A percentile compares a stretch with the other conserved stretches of the same genome.
Evolutionary conservation across 2,329 filamentous ascomycete species (phyloP).

Genomic region (Chaetomium globosum): DNA sequence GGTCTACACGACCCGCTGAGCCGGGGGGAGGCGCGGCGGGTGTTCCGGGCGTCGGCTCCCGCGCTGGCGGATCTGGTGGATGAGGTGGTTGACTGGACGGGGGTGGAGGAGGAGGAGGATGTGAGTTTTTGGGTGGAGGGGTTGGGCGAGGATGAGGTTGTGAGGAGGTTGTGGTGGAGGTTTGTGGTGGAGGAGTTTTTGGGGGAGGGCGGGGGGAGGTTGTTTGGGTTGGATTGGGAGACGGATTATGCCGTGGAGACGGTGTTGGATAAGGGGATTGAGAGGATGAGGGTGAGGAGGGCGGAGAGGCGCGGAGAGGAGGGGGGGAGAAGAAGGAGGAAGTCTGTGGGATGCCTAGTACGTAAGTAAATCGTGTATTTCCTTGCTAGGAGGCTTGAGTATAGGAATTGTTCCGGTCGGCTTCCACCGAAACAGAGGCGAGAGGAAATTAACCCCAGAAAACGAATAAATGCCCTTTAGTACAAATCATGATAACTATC

Average conservation of each 20-base stretch:
- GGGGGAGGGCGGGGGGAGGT: neutral
- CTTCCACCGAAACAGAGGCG: neutral
- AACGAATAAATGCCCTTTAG: neutral
- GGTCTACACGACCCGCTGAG: too few species aligned
- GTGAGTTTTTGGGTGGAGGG: neutral
- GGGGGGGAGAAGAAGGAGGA: neutral
- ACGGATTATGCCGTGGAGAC: too few species aligned
- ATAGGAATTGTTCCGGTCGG: neutral
- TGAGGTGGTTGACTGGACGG: slow-evolving; percentile 15
- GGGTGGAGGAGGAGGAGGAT: neutral
- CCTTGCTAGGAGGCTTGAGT: neutral
- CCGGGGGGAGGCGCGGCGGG: neutral
- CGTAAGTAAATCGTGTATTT: neutral
- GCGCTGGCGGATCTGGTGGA: neutral
- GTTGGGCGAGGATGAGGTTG: neutral
- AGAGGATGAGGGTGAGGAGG: neutral
- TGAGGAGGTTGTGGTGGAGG: neutral
- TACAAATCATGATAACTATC: neutral
- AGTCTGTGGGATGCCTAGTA: neutral
- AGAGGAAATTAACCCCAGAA: neutral
- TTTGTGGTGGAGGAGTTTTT: slow-evolving; percentile 7
- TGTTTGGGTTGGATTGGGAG: slow-evolving; percentile 6
- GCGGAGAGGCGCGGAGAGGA: neutral
- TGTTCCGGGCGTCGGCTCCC: neutral
- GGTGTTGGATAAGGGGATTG: neutral